Conservation (phyloP, 2,329 filamentous ascomycete genomes). For the Beauveria brongniartii region DNA sequence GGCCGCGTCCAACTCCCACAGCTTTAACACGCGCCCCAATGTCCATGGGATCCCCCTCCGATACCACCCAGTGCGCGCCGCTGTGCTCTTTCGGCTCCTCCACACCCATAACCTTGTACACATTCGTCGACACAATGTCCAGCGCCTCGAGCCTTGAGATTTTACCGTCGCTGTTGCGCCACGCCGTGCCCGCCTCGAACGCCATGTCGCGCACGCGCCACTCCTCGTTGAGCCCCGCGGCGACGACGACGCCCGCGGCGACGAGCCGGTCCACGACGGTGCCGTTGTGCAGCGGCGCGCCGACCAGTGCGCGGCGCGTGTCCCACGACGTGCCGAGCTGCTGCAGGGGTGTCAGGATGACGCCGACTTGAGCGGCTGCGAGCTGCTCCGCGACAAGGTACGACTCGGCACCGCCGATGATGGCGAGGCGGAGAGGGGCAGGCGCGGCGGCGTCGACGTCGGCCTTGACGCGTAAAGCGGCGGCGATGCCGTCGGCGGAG, state of each 20-base stretch:
- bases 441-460: slow-evolving; percentile 37
- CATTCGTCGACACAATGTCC: slow-evolving; percentile 46
- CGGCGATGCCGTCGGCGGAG: slow-evolving; percentile 54
- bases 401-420: slow-evolving; percentile 57
- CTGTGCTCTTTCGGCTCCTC: slow-evolving; percentile 21
- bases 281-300: slow-evolving; percentile 58
- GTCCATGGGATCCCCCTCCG: slow-evolving; percentile 54
- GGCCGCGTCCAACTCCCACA: slow-evolving; percentile 31
- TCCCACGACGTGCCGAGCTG: slow-evolving; percentile 51
- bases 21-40: slow-evolving; percentile 48
- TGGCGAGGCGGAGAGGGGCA: slow-evolving; percentile 38
- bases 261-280: slow-evolving; percentile 51
- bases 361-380: slow-evolving; percentile 45
- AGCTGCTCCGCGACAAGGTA: slow-evolving; percentile 51
- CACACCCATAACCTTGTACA: slow-evolving; percentile 50
- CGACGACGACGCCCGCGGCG: slow-evolving; percentile 49
- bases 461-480: slow-evolving; percentile 49
- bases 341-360: slow-evolving; percentile 53
- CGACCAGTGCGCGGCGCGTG: slow-evolving; percentile 51
- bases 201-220: slow-evolving; percentile 54
- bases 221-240: slow-evolving; percentile 52
- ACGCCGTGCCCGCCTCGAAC: slow-evolving; percentile 51
- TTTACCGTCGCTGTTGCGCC: slow-evolving; percentile 45
- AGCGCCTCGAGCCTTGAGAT: slow-evolving; percentile 47
- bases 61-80: slow-evolving; percentile 49